Percentiles rank a stretch among this genome's conserved stretches.
These are phyloP conservation scores for Podaxis sp. DNA, from an alignment of 768 basidiomycete species.

Conservation along the genomic window DNA sequence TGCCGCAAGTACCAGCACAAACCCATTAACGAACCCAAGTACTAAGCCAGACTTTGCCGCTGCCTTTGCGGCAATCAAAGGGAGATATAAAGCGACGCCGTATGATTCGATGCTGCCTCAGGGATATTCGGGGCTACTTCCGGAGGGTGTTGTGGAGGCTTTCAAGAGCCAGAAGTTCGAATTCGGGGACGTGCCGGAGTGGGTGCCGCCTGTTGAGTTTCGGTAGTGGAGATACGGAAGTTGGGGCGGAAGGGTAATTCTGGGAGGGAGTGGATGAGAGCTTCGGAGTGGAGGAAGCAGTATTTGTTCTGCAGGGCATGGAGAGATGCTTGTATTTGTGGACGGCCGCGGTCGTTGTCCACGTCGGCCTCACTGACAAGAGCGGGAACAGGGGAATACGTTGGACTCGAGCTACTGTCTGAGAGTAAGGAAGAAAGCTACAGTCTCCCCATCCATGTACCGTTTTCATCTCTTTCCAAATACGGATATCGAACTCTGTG, in stretches of 20 bases:
- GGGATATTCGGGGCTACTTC: conserved; percentile 55
- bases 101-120: conserved; percentile 53
- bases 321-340: no score
- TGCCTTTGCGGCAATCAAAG: conserved; percentile 15
- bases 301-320: no score
- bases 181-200: conserved; percentile 68
- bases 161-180: conserved; percentile 57
- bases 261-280: background rate
- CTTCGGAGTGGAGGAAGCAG: background rate
- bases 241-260: background rate
- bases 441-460: no score
- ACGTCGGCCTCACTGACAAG: no score
- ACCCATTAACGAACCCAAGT: background rate
- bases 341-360: no score
- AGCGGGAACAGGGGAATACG: no score
- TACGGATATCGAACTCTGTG: no score
- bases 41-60: conserved; percentile 10
- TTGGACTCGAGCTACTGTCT: no score
- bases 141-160: conserved; percentile 43
- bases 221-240: conserved; percentile 17
- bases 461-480: no score
- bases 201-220: conserved; percentile 63
- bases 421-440: no score
- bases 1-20: background rate
- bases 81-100: conserved; percentile 43